Evolutionary conservation across 345 rosid genomes (phyloP).

Genomic region (Arabidopsis suecica): DNA sequence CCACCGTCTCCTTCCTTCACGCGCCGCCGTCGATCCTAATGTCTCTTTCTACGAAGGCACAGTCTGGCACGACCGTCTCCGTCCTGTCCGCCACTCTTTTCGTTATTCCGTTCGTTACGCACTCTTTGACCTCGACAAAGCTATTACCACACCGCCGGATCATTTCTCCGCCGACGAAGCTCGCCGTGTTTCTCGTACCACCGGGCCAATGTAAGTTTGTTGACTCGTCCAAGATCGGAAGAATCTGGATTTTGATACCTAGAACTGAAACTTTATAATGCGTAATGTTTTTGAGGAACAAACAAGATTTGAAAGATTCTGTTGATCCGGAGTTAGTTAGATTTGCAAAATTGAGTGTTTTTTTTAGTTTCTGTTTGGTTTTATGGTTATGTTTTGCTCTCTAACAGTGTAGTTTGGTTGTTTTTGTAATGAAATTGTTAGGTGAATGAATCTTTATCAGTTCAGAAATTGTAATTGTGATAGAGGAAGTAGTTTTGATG

Average conservation of each 20-base stretch:
- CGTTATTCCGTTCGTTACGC: constrained; percentile 78
- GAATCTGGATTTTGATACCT: too few species aligned
- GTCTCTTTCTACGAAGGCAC: constrained; percentile 70
- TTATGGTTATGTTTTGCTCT: too few species aligned
- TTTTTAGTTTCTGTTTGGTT: too few species aligned
- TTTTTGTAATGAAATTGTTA: too few species aligned
- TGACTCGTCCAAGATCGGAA: too few species aligned
- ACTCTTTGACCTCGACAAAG: constrained; percentile 69
- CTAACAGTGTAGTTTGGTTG: too few species aligned
- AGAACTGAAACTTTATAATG: background rate
- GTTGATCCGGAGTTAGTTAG: background rate
- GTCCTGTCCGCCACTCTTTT: constrained; percentile 75
- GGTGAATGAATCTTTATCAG: background rate
- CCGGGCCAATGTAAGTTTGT: constrained; percentile 68
- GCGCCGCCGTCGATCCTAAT: constrained; percentile 29
- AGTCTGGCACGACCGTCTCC: constrained; percentile 90
- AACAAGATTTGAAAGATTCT: background rate
- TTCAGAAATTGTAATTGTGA: background rate
- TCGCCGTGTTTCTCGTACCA: constrained; percentile 60
- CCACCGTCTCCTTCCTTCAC: constrained; percentile 35
- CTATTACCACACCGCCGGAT: constrained; percentile 50
- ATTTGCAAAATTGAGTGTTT: background rate
- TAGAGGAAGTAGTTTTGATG: background rate
- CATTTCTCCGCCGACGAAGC: constrained; percentile 77
- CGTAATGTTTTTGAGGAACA: background rate